These are phyloP conservation scores for Begonia peltatifolia DNA, from an alignment of 306 rosid genomes.

Conservation along the genomic window DNA sequence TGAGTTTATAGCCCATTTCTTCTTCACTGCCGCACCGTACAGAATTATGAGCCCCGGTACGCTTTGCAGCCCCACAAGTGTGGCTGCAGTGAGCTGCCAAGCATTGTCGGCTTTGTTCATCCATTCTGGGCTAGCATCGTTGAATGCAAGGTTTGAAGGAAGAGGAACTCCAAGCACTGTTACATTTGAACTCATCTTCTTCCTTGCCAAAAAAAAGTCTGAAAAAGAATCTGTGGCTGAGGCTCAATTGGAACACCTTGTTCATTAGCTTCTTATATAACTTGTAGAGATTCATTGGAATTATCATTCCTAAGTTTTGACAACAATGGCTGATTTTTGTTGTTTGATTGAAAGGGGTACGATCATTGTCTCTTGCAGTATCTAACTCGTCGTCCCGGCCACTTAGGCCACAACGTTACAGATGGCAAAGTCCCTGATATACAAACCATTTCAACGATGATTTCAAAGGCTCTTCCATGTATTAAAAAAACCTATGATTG, in stretches of 20 bases:
- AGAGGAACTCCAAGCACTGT: conserved; percentile 4
- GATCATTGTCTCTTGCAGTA: background rate
- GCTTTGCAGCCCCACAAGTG: conserved; percentile 28
- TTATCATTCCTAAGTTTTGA: background rate
- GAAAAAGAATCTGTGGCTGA: background rate
- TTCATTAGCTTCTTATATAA: background rate
- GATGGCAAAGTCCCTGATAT: background rate
- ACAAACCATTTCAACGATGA: background rate
- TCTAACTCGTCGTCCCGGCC: background rate
- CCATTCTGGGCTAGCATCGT: conserved; percentile 17
- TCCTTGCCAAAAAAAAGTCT: background rate
- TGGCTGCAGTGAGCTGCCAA: conserved; percentile 35
- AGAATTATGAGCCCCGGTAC: conserved; percentile 30
- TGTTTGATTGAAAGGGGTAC: background rate
- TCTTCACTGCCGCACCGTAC: conserved; percentile 30
- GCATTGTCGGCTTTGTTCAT: conserved; percentile 39
- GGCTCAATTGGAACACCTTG: background rate
- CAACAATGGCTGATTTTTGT: background rate
- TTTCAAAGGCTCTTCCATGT: background rate
- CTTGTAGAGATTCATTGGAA: background rate
- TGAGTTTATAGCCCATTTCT: conserved; percentile 38
- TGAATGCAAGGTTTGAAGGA: conserved; percentile 6
- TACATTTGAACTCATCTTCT: background rate
- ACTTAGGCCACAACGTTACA: background rate
- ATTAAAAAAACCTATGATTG: too few species aligned